These are phyloP conservation scores for Puccinellia tenuiflora DNA, from an alignment of 176 grass and related monocot species.

Conservation along the genomic window DNA sequence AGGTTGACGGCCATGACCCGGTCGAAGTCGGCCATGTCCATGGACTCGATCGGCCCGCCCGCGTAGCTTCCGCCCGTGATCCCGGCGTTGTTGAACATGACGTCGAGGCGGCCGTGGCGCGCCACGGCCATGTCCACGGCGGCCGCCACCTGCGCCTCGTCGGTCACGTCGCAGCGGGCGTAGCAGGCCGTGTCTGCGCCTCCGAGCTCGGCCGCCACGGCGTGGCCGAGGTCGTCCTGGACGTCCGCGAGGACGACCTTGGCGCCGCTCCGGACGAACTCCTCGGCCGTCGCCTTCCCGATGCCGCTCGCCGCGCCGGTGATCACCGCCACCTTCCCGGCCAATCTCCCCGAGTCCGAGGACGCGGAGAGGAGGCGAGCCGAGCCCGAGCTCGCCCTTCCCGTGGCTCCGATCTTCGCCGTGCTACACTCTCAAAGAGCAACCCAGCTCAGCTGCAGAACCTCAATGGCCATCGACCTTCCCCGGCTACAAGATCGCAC, in stretches of 20 bases:
- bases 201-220: background rate
- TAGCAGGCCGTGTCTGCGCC: background rate
- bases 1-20: constrained; percentile 49
- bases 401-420: background rate
- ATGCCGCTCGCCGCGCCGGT: background rate
- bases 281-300: background rate
- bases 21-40: constrained; percentile 34
- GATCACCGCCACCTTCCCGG: background rate
- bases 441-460: background rate
- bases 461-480: background rate
- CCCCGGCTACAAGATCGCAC: background rate
- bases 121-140: background rate
- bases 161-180: background rate
- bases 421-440: background rate
- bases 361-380: background rate
- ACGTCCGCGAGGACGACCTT: background rate
- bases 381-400: background rate
- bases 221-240: background rate
- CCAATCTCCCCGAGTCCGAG: background rate
- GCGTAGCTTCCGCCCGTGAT: background rate
- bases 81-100: background rate
- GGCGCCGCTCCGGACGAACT: background rate
- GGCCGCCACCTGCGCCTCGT: background rate
- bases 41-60: background rate
- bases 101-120: background rate